A percentile compares a stretch with the other conserved stretches of the same genome.
phyloP scores from a whole-genome alignment of 129 eudicot genomes.

The Lonicera japonica region DNA sequence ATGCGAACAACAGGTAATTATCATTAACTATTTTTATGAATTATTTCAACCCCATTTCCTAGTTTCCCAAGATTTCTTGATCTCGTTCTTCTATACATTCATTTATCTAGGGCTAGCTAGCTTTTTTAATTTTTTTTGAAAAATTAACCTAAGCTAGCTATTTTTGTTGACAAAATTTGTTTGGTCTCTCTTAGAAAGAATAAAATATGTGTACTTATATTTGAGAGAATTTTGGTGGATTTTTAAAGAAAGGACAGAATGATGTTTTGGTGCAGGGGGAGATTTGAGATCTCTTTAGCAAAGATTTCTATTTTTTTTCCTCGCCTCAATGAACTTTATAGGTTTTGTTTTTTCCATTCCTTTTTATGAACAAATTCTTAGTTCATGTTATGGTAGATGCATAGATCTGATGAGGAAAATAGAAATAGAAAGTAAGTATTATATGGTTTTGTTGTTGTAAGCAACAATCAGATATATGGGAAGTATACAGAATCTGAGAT shows the following conservation, averaged over 20 bases:
- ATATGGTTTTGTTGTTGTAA: slow-evolving; percentile 43
- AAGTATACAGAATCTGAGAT: slow-evolving; percentile 54
- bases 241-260: slow-evolving; percentile 27
- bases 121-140: no score
- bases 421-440: slow-evolving; percentile 26
- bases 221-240: slow-evolving; percentile 5
- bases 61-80: no score
- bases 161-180: no score
- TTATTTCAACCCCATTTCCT: no score
- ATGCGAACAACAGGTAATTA: slow-evolving; percentile 74
- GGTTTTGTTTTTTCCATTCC: background rate
- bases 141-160: no score
- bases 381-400: slow-evolving; percentile 36
- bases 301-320: slow-evolving; percentile 34
- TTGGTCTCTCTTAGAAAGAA: no score
- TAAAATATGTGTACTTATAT: no score
- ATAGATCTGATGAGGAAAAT: slow-evolving; percentile 52
- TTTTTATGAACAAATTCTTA: slow-evolving; percentile 40
- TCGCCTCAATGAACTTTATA: slow-evolving; percentile 5
- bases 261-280: slow-evolving; percentile 25
- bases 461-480: slow-evolving; percentile 50
- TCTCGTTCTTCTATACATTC: no score
- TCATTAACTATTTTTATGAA: no score
- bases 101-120: no score
- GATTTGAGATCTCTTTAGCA: slow-evolving; percentile 32